Conservation (phyloP, 78 protist genomes). For the Cavenderia fasciculata region DNA sequence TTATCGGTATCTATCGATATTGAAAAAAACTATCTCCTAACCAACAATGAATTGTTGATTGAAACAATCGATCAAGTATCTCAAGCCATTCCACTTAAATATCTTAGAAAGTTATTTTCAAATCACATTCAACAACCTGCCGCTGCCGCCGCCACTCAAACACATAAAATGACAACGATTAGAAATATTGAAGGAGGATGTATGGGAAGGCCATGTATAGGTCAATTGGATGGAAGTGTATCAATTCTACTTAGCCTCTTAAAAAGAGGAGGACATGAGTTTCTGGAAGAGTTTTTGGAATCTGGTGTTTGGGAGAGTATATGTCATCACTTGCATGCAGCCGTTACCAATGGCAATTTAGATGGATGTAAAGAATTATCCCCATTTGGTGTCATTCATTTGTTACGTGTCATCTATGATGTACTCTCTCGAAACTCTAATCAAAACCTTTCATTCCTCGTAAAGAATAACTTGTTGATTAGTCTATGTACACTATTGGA, state of each 20-base stretch:
- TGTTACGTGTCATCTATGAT: constrained; percentile 31
- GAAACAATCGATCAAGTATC: background rate
- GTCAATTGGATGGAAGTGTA: constrained; percentile 47
- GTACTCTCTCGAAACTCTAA: background rate
- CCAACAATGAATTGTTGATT: background rate
- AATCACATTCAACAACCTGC: too few relatives aligned
- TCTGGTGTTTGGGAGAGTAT: constrained; percentile 77
- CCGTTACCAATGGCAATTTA: too few relatives aligned
- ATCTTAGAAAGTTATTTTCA: constrained; percentile 37
- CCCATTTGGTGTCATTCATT: constrained; percentile 44
- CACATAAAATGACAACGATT: constrained; percentile 4
- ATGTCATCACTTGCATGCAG: too few relatives aligned
- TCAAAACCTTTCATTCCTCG: constrained; percentile 21
- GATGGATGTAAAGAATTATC: too few relatives aligned
- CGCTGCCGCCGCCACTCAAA: background rate
- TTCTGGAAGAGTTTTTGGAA: constrained; percentile 27
- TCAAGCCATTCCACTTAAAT: constrained; percentile 7
- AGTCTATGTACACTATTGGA: constrained; percentile 27
- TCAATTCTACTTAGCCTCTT: constrained; percentile 33
- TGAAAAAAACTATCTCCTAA: background rate
- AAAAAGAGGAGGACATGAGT: constrained; percentile 26
- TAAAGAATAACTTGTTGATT: constrained; percentile 26
- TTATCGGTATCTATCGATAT: constrained; percentile 1
- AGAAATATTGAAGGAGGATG: constrained; percentile 71
- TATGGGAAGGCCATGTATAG: constrained; percentile 49